Evolutionary conservation across 2,329 filamentous ascomycete genomes (phyloP), one percentile per base, ranked within the genome.

Genomic region (Tolypocladium sp.): DNA sequence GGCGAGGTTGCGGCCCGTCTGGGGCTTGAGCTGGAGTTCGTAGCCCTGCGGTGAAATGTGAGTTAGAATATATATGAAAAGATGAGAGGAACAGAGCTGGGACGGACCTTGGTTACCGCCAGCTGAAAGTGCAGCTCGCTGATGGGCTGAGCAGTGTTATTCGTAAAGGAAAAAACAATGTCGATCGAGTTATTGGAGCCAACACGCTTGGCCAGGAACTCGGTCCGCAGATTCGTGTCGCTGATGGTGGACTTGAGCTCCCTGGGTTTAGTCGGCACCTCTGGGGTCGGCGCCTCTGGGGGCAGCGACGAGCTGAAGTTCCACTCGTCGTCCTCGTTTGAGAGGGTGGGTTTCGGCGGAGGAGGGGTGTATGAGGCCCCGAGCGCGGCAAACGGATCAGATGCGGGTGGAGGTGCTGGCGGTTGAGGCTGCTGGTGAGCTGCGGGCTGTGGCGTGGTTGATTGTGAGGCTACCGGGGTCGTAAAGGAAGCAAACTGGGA

Each of bases 271-370:
- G 74, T 67, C 22, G 78, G 68, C 57, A 76, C 68, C 61, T 84
- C 79, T 2, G 79, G 73, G 35, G 74, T 67, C 22, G 78, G 68
- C 57, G 77, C 68, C 61, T 84, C 79, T 2, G 79, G 73, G 35
- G 93, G 93, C 17, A 97, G 79, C 0, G 93, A 88, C 0, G 93
- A 97, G 3, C 90, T 86, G 71, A 97, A 97, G 30, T 86, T 89
- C 92, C 93, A 97, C 69, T 97, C 93, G 63, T 97, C 93, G 56
- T 97, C 93, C 53, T 90, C 85, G 56, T 77, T 78, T 9, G 76
- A 68, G 10, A 67, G 64, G 4, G 75, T 58, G 0, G 70, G 58
- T 2, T 69, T 62, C n/a, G 61, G 57, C 2, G 63, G 65, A 22
- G 65, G 62, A 9, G 64, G 62, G 12, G 68, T 65, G 20, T 61